Conservation (phyloP, 2,329 filamentous ascomycete species). For the Scleromitrula shiraiana region DNA sequence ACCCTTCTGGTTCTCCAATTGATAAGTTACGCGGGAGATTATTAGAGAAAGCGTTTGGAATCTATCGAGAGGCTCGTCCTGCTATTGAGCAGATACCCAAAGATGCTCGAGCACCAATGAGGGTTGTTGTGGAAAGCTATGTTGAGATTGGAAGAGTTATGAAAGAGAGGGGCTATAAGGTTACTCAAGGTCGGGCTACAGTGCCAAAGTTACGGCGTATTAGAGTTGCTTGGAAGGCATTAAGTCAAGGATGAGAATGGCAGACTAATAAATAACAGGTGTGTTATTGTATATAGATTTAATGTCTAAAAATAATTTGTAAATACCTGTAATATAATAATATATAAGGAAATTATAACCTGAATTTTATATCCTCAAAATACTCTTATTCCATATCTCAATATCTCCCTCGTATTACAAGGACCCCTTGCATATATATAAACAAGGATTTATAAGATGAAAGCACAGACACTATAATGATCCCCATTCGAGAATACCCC, state of each 20-base stretch:
- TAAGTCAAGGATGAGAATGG: constrained; percentile 28
- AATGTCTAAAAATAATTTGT: too few species aligned
- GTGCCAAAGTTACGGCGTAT: constrained; percentile 41
- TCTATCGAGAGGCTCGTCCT: constrained; percentile 46
- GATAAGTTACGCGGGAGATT: constrained; percentile 45
- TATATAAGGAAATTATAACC: too few species aligned
- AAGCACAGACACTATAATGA: too few species aligned
- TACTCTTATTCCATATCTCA: too few species aligned
- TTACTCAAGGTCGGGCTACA: constrained; percentile 36
- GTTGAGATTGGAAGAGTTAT: constrained; percentile 67
- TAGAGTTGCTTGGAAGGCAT: constrained; percentile 49
- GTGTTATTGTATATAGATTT: too few species aligned
- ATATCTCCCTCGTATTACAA: too few species aligned
- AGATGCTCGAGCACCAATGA: constrained; percentile 53
- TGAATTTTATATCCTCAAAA: too few species aligned
- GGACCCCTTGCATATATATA: too few species aligned
- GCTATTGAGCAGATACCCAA: constrained; percentile 54
- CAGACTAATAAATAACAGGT: not conserved
- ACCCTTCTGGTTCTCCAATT: constrained; percentile 39
- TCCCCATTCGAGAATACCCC: too few species aligned
- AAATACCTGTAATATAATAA: too few species aligned
- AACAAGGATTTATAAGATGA: too few species aligned
- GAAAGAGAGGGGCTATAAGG: constrained; percentile 32
- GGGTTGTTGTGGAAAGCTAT: constrained; percentile 66
- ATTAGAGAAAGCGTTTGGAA: constrained; percentile 50